Evolutionary conservation across 1,284 basidiomycete species (phyloP).

Genomic region (Ustilago vetiveriae): DNA sequence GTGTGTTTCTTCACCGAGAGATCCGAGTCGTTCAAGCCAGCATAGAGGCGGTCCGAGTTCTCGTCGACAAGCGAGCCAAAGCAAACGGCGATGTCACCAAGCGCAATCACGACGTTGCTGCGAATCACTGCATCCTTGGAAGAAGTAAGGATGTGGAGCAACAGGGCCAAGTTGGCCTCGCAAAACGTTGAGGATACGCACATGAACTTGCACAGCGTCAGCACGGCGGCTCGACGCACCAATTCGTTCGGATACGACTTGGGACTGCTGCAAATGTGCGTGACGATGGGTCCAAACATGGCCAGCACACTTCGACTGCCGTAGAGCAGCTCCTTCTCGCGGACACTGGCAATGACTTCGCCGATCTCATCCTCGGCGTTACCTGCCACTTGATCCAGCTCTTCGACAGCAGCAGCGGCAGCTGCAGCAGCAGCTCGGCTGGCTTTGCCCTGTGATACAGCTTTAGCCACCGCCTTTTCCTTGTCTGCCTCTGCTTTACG

Average conservation of each 20-base stretch:
- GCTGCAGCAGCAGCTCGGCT: constrained; percentile 50
- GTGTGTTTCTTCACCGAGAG: constrained; percentile 98
- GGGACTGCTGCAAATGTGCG: constrained; percentile 82
- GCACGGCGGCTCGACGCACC: constrained; percentile 83
- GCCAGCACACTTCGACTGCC: constrained; percentile 84
- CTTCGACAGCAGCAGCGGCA: constrained; percentile 70
- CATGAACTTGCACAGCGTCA: constrained; percentile 94
- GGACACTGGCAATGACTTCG: constrained; percentile 82
- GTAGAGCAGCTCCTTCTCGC: constrained; percentile 88
- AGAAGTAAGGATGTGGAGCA: constrained; percentile 92
- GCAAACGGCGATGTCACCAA: constrained; percentile 95
- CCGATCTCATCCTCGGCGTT: constrained; percentile 99
- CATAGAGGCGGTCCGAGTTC: constrained; percentile 94
- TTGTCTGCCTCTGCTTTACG: constrained; percentile 88
- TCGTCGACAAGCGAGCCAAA: constrained; percentile 97
- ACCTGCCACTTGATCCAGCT: constrained; percentile 94
- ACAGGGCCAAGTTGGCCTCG: constrained; percentile 83
- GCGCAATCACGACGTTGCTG: constrained; percentile 94
- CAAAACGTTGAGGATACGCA: constrained; percentile 95
- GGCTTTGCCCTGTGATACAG: constrained; percentile 52
- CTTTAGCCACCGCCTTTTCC: constrained; percentile 53
- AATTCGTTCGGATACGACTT: constrained; percentile 76
- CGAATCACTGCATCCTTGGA: constrained; percentile 88
- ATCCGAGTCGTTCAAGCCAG: constrained; percentile 86
- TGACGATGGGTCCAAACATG: constrained; percentile 86